A percentile compares a stretch with the other conserved stretches of the same genome.
Conservation (phyloP, 805 yeast genomes). For the Allodekkera sacchari region DNA sequence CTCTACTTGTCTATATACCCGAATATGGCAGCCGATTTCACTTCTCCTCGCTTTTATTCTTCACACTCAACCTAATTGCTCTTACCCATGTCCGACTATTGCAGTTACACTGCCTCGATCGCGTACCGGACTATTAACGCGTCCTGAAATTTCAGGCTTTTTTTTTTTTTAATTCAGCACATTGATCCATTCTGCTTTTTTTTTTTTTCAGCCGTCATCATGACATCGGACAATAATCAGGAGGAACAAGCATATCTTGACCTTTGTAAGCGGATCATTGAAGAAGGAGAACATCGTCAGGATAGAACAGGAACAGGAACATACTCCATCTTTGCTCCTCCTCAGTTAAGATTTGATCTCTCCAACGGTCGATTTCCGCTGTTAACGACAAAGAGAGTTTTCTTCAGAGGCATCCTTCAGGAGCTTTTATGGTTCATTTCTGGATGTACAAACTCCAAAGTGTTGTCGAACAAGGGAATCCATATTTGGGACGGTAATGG, state of each 20-base stretch:
- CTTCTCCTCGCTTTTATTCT: too few species aligned
- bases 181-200: too few species aligned
- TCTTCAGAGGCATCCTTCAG: conserved; percentile 78
- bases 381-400: conserved; percentile 87
- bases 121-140: too few species aligned
- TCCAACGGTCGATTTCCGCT: conserved; percentile 72
- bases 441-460: conserved; percentile 84
- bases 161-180: too few species aligned
- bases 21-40: too few species aligned
- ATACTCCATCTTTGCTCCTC: conserved; percentile 84
- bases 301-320: conserved; percentile 99
- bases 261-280: conserved; percentile 66
- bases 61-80: too few species aligned
- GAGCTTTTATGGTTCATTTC: conserved; percentile 90
- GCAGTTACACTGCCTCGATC: too few species aligned
- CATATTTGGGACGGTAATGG: conserved; percentile 99
- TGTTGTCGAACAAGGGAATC: conserved; percentile 75
- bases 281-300: conserved; percentile 82
- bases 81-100: too few species aligned
- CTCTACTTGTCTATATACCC: too few species aligned
- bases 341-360: conserved; percentile 79
- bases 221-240: too few species aligned
- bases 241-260: conserved; percentile 87
- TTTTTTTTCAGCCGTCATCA: too few species aligned
- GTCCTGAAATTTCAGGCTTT: too few species aligned